phyloP scores from a whole-genome alignment of 306 rosid genomes.

The Casuarina cunninghamiana region DNA sequence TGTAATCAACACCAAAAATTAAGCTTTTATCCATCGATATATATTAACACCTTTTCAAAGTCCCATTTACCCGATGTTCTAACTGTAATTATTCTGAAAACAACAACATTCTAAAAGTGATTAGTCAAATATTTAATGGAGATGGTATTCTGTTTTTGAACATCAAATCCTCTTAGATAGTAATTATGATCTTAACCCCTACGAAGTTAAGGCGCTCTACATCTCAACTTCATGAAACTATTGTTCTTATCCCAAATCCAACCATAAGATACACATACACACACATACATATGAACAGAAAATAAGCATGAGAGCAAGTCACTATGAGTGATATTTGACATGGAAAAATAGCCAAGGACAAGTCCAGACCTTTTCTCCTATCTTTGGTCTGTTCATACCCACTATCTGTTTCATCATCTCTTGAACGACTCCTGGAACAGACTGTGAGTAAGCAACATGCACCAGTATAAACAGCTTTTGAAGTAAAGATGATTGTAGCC shows the following conservation, averaged over 20 bases:
- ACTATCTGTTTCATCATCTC: constrained; percentile 53
- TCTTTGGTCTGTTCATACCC: constrained; percentile 49
- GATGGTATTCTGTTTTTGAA: not conserved
- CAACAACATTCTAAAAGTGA: not conserved
- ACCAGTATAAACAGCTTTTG: not conserved
- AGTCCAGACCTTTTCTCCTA: constrained; percentile 57
- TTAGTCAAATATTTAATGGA: not conserved
- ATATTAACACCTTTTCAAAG: not conserved
- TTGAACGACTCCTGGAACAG: constrained; percentile 59
- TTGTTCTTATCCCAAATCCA: not conserved
- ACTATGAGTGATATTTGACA: constrained; percentile 1
- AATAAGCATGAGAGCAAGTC: constrained; percentile 6
- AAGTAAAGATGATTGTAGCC: constrained; percentile 1
- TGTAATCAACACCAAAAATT: not conserved
- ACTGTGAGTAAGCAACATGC: constrained; percentile 28
- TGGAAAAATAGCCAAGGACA: constrained; percentile 3
- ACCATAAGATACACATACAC: not conserved
- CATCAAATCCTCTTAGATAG: not conserved
- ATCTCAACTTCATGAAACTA: not conserved
- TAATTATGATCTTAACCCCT: not conserved
- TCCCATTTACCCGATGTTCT: not conserved
- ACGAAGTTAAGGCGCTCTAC: not conserved
- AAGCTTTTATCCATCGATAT: not conserved
- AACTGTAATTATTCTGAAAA: not conserved
- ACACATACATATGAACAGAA: constrained; percentile 16